phyloP scores from a whole-genome alignment of 495 filamentous ascomycete genomes.

The Cetradonia linearis region DNA sequence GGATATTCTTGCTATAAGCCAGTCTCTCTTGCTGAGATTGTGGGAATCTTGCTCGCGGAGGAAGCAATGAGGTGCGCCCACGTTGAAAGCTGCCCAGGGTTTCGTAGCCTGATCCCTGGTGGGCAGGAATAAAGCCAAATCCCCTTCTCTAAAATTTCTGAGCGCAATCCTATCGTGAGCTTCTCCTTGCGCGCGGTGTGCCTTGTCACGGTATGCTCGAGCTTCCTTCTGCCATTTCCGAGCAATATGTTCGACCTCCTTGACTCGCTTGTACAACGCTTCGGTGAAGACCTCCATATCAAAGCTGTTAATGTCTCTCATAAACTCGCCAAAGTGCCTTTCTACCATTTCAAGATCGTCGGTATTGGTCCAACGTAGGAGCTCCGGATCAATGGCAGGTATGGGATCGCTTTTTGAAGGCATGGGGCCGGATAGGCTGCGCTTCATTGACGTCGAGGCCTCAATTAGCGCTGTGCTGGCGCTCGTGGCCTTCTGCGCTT shows the following conservation, averaged over 20 bases:
- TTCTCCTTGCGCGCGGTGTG: slow-evolving; percentile 73
- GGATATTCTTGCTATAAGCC: slow-evolving; percentile 87
- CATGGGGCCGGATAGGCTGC: slow-evolving; percentile 29
- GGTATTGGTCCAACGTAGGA: slow-evolving; percentile 70
- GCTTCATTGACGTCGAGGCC: slow-evolving; percentile 42
- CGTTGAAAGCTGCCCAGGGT: slow-evolving; percentile 97
- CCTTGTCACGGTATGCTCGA: slow-evolving; percentile 75
- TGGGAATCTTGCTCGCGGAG: slow-evolving; percentile 85
- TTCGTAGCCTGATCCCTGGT: slow-evolving; percentile 87
- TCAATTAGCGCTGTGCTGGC: slow-evolving; percentile 54
- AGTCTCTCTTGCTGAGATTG: slow-evolving; percentile 71
- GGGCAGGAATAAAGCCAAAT: slow-evolving; percentile 89
- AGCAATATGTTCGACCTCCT: slow-evolving; percentile 79
- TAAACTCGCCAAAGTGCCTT: slow-evolving; percentile 58
- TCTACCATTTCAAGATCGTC: slow-evolving; percentile 55
- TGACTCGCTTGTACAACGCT: slow-evolving; percentile 70
- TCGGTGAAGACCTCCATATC: slow-evolving; percentile 76
- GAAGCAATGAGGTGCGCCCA: slow-evolving; percentile 94
- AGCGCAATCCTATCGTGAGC: slow-evolving; percentile 96
- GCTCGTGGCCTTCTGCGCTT: slow-evolving; percentile 55
- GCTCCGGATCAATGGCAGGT: slow-evolving; percentile 46
- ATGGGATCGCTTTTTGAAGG: slow-evolving; percentile 30
- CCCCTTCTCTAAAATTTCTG: slow-evolving; percentile 89
- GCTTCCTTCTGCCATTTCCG: slow-evolving; percentile 87
- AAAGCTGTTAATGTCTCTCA: slow-evolving; percentile 60